Evolutionary conservation across 306 rosid genomes (phyloP).

Genomic region (Dalbergia cochinchinensis): DNA sequence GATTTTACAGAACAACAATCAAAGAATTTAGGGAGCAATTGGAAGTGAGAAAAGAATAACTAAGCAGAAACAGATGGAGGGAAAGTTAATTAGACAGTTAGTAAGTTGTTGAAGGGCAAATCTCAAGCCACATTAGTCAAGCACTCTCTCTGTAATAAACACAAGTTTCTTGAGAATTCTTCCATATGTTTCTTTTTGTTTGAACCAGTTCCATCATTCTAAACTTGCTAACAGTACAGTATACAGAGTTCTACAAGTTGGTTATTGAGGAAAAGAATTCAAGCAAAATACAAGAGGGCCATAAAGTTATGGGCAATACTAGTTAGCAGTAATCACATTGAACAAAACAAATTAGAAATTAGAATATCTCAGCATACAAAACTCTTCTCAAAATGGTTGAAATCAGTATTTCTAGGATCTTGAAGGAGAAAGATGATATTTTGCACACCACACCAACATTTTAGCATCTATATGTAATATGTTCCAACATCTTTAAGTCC

Average conservation of each 20-base stretch:
- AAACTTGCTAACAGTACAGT: not conserved
- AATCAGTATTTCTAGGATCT: conserved; percentile 20
- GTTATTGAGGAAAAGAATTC: conserved; percentile 11
- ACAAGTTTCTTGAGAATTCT: no score
- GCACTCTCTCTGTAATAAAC: no score
- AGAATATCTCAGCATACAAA: conserved; percentile 7
- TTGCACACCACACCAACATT: not conserved
- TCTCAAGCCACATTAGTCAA: not conserved
- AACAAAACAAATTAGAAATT: conserved; percentile 33
- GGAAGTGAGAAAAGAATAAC: not conserved
- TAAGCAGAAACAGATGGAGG: not conserved
- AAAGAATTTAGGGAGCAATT: not conserved
- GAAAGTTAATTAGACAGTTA: not conserved
- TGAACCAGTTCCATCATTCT: not conserved
- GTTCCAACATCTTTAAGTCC: not conserved
- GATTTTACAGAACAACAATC: not conserved
- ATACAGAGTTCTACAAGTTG: conserved; percentile 11
- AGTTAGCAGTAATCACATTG: conserved; percentile 16
- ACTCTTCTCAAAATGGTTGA: not conserved
- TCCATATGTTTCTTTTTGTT: no score
- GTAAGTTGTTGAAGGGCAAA: not conserved
- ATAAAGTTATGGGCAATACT: conserved; percentile 4
- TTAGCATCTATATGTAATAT: not conserved
- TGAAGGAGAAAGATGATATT: not conserved
- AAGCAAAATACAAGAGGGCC: conserved; percentile 2